Conservation (phyloP, 139 green algal species). For the Closterium sp. region DNA sequence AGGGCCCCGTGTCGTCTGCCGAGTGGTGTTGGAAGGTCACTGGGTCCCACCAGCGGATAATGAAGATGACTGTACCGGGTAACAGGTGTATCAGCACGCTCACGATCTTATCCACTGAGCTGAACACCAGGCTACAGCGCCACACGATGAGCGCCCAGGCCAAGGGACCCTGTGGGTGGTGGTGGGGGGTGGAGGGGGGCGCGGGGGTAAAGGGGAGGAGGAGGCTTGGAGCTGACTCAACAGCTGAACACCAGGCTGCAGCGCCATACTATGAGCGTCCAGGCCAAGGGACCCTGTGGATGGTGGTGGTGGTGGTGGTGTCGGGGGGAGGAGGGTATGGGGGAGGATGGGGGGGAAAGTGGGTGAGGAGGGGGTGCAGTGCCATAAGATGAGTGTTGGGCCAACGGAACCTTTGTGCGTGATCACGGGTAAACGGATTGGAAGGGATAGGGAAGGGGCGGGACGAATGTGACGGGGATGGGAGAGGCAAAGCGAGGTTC, state of each 20-base stretch:
- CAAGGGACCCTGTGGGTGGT: constrained; percentile 22
- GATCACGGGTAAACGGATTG: background rate
- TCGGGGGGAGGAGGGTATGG: background rate
- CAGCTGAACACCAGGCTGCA: constrained; percentile 50
- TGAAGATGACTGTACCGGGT: constrained; percentile 48
- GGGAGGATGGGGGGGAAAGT: background rate
- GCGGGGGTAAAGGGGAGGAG: background rate
- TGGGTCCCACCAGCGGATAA: constrained; percentile 49
- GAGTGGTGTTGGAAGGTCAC: constrained; percentile 21
- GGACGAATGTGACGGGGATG: background rate
- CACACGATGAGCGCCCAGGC: constrained; percentile 47
- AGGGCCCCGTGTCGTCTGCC: constrained; percentile 26
- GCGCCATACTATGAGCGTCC: constrained; percentile 41
- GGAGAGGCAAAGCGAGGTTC: background rate
- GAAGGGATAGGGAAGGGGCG: background rate
- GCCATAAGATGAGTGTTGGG: constrained; percentile 41
- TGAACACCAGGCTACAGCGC: constrained; percentile 47
- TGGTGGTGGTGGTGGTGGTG: background rate
- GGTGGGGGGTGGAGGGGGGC: background rate
- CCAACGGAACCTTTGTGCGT: constrained; percentile 22
- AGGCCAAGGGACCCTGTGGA: constrained; percentile 5
- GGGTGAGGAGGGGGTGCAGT: constrained; percentile 40
- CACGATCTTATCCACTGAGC: constrained; percentile 49
- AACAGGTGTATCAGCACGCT: constrained; percentile 49
- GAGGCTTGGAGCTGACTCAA: constrained; percentile 12